Percentiles rank a stretch among this genome's conserved stretches.
These are phyloP conservation scores for Daldinia loculata DNA, from an alignment of 495 filamentous ascomycete species.

Conservation along the genomic window DNA sequence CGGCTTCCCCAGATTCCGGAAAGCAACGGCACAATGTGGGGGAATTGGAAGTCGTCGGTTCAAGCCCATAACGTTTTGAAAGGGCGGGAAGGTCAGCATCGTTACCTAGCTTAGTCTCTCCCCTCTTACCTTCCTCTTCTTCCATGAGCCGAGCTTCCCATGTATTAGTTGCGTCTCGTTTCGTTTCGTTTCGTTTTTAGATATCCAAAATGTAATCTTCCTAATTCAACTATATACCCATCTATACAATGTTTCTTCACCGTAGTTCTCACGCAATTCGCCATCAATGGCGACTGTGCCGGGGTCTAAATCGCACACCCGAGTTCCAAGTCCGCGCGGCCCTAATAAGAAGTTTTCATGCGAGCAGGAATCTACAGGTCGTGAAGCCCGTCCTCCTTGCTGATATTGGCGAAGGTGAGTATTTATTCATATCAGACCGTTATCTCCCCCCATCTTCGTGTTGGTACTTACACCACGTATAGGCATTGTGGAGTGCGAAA, in stretches of 20 bases:
- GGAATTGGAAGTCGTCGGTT: constrained; percentile 30
- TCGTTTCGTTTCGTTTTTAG: neutral
- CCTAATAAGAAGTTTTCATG: constrained; percentile 66
- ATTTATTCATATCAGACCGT: neutral
- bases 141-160: constrained; percentile 1
- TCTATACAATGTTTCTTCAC: constrained; percentile 55
- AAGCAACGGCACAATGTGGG: constrained; percentile 45
- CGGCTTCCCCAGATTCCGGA: constrained; percentile 48
- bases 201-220: constrained; percentile 24
- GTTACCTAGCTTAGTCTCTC: constrained; percentile 17
- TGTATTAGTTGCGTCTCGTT: neutral
- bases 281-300: constrained; percentile 52
- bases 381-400: constrained; percentile 90
- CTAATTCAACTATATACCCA: constrained; percentile 9
- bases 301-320: constrained; percentile 45
- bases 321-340: constrained; percentile 45
- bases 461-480: constrained; percentile 13
- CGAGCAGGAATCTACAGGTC: constrained; percentile 62
- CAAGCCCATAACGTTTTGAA: neutral
- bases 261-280: constrained; percentile 53
- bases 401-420: constrained; percentile 93
- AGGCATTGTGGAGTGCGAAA: constrained; percentile 98
- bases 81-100: constrained; percentile 27
- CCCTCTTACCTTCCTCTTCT: constrained; percentile 4
- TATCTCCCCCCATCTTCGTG: neutral